phyloP scores from a whole-genome alignment of 805 yeast species.

The Ogataea methylovora region DNA sequence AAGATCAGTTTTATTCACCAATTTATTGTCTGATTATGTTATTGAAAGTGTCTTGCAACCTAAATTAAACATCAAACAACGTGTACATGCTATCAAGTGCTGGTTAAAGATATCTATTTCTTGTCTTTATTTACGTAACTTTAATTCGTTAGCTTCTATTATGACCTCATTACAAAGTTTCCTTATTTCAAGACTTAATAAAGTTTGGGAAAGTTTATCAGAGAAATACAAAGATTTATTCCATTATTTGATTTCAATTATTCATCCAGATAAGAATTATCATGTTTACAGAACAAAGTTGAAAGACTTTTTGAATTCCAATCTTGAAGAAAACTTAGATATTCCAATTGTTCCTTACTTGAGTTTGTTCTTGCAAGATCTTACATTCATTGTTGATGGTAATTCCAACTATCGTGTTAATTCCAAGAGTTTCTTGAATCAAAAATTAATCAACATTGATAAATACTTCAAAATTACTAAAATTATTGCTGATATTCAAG shows the following conservation, averaged over 20 bases:
- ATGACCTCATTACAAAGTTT: constrained; percentile 72
- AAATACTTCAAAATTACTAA: constrained; percentile 63
- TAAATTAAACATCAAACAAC: constrained; percentile 34
- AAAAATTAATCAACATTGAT: constrained; percentile 63
- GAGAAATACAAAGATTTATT: constrained; percentile 55
- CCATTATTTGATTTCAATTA: constrained; percentile 56
- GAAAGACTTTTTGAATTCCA: constrained; percentile 45
- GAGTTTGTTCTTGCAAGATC: constrained; percentile 67
- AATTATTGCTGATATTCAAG: constrained; percentile 59
- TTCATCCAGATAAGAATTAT: constrained; percentile 72
- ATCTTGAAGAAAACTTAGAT: constrained; percentile 30
- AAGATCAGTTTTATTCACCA: constrained; percentile 58
- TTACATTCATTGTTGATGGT: constrained; percentile 80
- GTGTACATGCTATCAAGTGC: constrained; percentile 48
- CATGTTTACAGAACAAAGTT: constrained; percentile 59
- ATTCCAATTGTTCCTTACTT: constrained; percentile 73
- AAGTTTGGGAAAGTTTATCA: constrained; percentile 51
- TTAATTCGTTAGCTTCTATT: constrained; percentile 72
- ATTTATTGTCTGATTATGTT: constrained; percentile 64
- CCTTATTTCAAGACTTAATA: constrained; percentile 53
- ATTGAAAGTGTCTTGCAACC: constrained; percentile 61
- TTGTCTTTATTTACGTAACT: constrained; percentile 65
- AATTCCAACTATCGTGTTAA: constrained; percentile 60
- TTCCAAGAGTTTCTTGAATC: constrained; percentile 40
- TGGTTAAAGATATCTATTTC: constrained; percentile 75